Conservation (phyloP, 169 alveolate genomes). For the Plasmodium coatneyi region DNA sequence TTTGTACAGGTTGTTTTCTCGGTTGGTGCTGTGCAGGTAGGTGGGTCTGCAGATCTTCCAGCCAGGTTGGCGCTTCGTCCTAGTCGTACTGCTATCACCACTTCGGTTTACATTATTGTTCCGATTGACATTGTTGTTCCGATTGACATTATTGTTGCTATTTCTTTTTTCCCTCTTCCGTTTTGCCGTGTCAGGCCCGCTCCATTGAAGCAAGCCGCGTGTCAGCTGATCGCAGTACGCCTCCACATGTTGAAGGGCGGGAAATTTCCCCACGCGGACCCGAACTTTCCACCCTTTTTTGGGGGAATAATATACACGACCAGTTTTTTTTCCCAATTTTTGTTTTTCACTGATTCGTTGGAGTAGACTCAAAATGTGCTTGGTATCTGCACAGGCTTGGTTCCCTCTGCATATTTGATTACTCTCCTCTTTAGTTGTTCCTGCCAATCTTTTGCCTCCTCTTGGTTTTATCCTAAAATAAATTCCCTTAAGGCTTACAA, state of each 20-base stretch:
- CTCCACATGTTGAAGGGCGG: not conserved
- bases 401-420: not conserved
- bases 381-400: not conserved
- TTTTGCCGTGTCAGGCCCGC: not conserved
- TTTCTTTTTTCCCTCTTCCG: not conserved
- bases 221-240: conserved; percentile 5
- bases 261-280: not conserved
- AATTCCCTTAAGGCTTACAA: conserved; percentile 38
- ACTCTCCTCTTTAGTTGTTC: not conserved
- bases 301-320: conserved; percentile 5
- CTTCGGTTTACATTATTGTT: not conserved
- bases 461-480: not conserved
- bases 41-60: not conserved
- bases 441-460: not conserved
- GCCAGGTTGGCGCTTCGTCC: not conserved
- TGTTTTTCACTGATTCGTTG: not conserved
- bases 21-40: conserved; percentile 36
- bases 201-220: not conserved
- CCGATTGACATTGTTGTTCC: not conserved
- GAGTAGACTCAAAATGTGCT: not conserved
- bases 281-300: conserved; percentile 5
- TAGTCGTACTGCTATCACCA: not conserved
- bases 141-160: not conserved
- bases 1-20: conserved; percentile 35
- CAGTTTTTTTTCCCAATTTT: not conserved